A percentile compares a stretch with the other conserved stretches of the same genome.
phyloP scores from a whole-genome alignment of 139 green algal genomes.

The Auxenochlorella pyrenoidosa region DNA sequence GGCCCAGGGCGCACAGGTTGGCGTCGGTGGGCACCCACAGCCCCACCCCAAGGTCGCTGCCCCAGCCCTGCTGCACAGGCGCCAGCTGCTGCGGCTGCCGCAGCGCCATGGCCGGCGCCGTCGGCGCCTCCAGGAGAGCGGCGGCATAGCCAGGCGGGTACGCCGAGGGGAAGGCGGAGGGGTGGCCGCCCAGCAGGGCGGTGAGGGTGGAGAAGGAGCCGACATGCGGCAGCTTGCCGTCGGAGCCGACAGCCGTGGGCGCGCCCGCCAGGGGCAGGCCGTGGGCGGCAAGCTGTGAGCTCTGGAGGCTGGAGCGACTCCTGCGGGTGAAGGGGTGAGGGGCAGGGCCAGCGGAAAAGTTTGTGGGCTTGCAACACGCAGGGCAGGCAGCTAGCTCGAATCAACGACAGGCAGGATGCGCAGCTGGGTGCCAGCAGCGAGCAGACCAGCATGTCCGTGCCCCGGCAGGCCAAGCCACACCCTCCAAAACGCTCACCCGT shows the following conservation, averaged over 20 bases:
- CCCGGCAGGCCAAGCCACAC: no score
- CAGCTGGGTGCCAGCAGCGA: not conserved
- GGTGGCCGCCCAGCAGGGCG: not conserved
- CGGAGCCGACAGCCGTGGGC: not conserved
- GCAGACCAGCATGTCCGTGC: no score
- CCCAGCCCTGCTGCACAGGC: not conserved
- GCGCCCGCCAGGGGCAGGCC: not conserved
- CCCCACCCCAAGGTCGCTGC: not conserved
- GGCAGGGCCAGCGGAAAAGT: not conserved
- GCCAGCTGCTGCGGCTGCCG: not conserved
- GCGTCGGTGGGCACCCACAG: not conserved
- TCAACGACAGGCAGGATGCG: not conserved
- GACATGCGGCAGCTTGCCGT: not conserved
- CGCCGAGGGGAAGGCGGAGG: not conserved
- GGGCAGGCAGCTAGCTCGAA: not conserved
- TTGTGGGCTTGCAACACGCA: not conserved
- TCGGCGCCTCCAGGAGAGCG: not conserved
- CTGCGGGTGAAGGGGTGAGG: not conserved
- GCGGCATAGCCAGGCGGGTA: not conserved
- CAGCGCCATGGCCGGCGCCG: not conserved
- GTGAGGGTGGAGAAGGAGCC: not conserved
- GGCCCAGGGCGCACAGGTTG: not conserved
- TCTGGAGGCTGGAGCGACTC: constrained; percentile 11
- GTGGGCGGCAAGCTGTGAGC: not conserved
- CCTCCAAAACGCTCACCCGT: not conserved